Percentiles rank a stretch among this genome's conserved stretches.
Evolutionary conservation across 1,284 basidiomycete genomes (phyloP).

Genomic region (Meira nashicola): DNA sequence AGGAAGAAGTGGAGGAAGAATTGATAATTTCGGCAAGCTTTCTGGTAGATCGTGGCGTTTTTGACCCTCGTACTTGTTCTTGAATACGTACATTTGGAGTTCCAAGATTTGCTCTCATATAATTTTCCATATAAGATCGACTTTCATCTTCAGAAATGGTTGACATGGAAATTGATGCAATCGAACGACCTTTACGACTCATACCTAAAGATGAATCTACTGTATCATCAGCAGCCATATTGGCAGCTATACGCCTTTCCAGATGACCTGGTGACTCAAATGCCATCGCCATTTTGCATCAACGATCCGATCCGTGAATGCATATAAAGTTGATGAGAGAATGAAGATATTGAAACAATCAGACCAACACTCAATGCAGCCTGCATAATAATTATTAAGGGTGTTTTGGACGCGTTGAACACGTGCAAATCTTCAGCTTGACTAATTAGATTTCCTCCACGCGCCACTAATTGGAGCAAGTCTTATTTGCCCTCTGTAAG

Average conservation of each 20-base stretch:
- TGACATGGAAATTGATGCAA: conserved; percentile 6
- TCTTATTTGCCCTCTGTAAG: too few relatives aligned
- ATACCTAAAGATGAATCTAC: conserved; percentile 11
- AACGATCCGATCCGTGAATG: background rate
- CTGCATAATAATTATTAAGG: too few relatives aligned
- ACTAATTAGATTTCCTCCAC: too few relatives aligned
- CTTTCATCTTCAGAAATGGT: conserved; percentile 1
- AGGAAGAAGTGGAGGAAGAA: too few relatives aligned
- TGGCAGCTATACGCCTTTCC: conserved; percentile 11
- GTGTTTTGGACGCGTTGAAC: too few relatives aligned
- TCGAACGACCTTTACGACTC: background rate
- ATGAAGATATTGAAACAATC: too few relatives aligned
- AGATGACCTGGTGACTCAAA: conserved; percentile 15
- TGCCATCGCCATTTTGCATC: conserved; percentile 11
- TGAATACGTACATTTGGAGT: background rate
- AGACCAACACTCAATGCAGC: too few relatives aligned
- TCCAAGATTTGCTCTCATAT: background rate
- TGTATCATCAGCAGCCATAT: conserved; percentile 9
- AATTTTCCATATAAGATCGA: background rate
- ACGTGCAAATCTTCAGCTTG: too few relatives aligned
- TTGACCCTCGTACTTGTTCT: background rate
- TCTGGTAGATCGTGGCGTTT: background rate
- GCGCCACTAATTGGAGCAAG: too few relatives aligned
- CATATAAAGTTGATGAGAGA: too few relatives aligned
- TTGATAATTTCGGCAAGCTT: too few relatives aligned